Conservation (phyloP, 2,329 filamentous ascomycete genomes). For the Teratosphaeria zuluensis region DNA sequence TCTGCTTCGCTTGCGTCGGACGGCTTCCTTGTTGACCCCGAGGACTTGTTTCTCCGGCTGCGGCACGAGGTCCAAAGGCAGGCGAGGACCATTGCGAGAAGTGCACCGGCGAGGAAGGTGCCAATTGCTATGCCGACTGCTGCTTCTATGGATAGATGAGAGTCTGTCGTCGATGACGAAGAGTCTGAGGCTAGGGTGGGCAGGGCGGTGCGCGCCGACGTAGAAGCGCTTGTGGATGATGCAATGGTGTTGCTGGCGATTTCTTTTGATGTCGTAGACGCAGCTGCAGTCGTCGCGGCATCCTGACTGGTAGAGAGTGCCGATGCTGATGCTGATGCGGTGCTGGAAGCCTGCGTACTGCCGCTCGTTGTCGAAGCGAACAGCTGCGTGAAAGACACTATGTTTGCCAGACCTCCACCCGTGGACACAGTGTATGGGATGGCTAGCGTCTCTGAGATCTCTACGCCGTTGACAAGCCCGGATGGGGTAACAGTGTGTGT, state of each 20-base stretch:
- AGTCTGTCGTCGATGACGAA: background rate
- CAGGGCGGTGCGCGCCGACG: background rate
- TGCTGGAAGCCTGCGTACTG: background rate
- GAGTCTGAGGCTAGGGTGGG: background rate
- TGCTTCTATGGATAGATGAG: background rate
- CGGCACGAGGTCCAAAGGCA: background rate
- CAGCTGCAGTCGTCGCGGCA: slow-evolving; percentile 19
- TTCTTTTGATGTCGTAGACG: slow-evolving; percentile 29
- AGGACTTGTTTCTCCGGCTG: background rate
- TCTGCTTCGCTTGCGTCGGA: background rate
- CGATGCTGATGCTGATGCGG: too few species aligned
- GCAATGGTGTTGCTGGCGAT: background rate
- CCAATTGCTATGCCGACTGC: background rate
- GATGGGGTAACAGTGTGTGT: background rate
- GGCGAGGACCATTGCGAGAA: background rate
- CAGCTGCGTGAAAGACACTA: background rate
- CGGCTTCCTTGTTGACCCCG: too few species aligned
- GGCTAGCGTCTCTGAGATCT: background rate
- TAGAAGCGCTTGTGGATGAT: background rate
- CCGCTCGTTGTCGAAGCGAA: background rate
- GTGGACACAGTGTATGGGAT: background rate
- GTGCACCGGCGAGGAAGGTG: background rate
- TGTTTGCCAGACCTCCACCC: background rate
- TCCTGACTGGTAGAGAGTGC: too few species aligned
- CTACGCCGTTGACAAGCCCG: background rate